phyloP scores from a whole-genome alignment of 2,329 filamentous ascomycete genomes.

The Chlorencoelia australis region DNA sequence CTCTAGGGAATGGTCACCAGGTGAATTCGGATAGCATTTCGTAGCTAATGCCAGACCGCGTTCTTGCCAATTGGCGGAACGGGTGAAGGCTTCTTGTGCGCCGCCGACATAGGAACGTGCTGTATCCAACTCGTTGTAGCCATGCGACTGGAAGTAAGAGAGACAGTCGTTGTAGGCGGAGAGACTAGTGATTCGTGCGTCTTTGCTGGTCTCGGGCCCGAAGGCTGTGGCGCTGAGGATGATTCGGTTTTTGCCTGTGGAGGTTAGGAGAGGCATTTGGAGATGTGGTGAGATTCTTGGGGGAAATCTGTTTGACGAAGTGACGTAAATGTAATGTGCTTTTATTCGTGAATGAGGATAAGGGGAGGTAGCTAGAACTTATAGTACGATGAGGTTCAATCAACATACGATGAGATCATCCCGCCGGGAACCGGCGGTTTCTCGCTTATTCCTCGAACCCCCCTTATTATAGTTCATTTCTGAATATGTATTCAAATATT shows the following conservation, averaged over 20 bases:
- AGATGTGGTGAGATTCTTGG: too few relatives aligned
- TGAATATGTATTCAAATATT: too few relatives aligned
- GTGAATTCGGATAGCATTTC: conserved; percentile 57
- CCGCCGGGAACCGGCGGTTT: too few relatives aligned
- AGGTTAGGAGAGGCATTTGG: conserved; percentile 23
- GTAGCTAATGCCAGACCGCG: conserved; percentile 70
- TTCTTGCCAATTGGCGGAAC: conserved; percentile 66
- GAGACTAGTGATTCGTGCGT: conserved; percentile 60
- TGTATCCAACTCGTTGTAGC: conserved; percentile 80
- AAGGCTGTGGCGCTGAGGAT: conserved; percentile 86
- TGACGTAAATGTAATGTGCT: too few relatives aligned
- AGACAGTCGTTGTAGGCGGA: conserved; percentile 62
- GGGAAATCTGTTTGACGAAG: too few relatives aligned
- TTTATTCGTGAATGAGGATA: too few relatives aligned
- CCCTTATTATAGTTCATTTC: too few relatives aligned
- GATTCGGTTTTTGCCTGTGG: conserved; percentile 42
- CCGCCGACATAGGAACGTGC: conserved; percentile 64
- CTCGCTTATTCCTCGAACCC: too few relatives aligned
- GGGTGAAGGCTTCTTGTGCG: conserved; percentile 70
- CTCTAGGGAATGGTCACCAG: conserved; percentile 51
- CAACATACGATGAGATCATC: too few relatives aligned
- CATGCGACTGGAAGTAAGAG: conserved; percentile 65
- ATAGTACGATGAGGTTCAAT: too few relatives aligned
- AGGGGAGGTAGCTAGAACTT: too few relatives aligned
- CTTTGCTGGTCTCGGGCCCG: conserved; percentile 50